Evolutionary conservation across 176 grass and related monocot genomes (phyloP).

Genomic region (Luzula sylvatica): DNA sequence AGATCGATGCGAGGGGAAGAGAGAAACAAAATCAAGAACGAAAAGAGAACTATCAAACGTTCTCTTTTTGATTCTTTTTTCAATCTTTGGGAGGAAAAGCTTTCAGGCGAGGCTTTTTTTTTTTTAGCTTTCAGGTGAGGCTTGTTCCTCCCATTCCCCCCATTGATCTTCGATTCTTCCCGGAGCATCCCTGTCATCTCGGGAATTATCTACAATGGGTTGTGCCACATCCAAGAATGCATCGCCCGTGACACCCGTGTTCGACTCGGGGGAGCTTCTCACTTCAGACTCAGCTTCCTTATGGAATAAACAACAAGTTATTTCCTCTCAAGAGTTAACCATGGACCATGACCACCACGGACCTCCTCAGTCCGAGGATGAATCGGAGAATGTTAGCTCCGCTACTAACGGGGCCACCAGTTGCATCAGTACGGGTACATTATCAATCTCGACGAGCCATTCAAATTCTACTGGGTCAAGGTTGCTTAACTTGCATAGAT

Average conservation of each 20-base stretch:
- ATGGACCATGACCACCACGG: constrained; percentile 5
- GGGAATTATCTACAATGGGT: constrained; percentile 57
- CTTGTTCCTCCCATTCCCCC: constrained; percentile 32
- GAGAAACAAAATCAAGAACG: constrained; percentile 1
- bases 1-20: neutral
- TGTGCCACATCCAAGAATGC: constrained; percentile 57
- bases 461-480: constrained; percentile 12
- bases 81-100: constrained; percentile 29
- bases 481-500: constrained; percentile 30
- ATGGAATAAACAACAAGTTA: constrained; percentile 25
- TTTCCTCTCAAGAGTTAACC: constrained; percentile 7
- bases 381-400: constrained; percentile 10
- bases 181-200: neutral
- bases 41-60: neutral
- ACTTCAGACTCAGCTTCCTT: constrained; percentile 11
- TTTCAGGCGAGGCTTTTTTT: constrained; percentile 26
- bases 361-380: neutral
- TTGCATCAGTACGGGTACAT: neutral
- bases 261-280: constrained; percentile 14
- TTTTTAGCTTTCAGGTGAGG: too few relatives aligned
- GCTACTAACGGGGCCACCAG: neutral
- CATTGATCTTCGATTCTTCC: constrained; percentile 22
- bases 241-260: constrained; percentile 31
- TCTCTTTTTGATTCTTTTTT: constrained; percentile 24
- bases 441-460: constrained; percentile 3